These are phyloP conservation scores for Phlebiopsis flavidoalba DNA, from an alignment of 768 basidiomycete species.

Conservation along the genomic window DNA sequence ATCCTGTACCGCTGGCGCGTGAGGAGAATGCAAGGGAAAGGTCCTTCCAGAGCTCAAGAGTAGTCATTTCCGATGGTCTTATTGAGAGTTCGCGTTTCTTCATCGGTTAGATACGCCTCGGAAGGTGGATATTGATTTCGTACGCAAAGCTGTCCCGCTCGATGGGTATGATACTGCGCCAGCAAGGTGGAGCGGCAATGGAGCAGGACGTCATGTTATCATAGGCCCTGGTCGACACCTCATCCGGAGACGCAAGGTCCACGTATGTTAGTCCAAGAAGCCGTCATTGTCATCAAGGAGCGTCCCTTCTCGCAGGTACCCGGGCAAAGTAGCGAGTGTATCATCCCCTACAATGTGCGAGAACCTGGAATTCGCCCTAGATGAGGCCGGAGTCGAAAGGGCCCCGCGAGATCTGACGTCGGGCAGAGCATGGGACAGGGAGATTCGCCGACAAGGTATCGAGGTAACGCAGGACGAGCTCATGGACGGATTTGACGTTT, in stretches of 20 bases:
- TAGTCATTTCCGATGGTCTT: conserved; percentile 32
- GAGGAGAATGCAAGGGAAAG: conserved; percentile 89
- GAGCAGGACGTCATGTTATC: conserved; percentile 90
- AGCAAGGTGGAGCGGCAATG: conserved; percentile 93
- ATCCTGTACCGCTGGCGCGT: conserved; percentile 98
- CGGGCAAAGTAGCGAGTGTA: conserved; percentile 93
- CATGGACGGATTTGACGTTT: conserved; percentile 87
- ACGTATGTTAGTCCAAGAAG: conserved; percentile 96
- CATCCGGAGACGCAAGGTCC: conserved; percentile 90
- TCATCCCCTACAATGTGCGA: conserved; percentile 93
- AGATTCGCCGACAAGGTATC: conserved; percentile 92
- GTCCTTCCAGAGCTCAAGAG: conserved; percentile 97
- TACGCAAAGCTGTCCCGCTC: conserved; percentile 96
- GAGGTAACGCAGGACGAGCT: conserved; percentile 96
- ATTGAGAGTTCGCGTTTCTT: no score
- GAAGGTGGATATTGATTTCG: conserved; percentile 98
- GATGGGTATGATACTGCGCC: conserved; percentile 93
- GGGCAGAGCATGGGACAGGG: no score
- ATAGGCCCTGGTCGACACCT: conserved; percentile 77
- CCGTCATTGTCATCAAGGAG: conserved; percentile 97
- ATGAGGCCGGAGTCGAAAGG: conserved; percentile 96
- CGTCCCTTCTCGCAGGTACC: conserved; percentile 95
- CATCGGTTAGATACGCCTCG: conserved; percentile 74
- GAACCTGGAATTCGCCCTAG: conserved; percentile 83
- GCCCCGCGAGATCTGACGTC: conserved; percentile 93